A percentile compares a stretch with the other conserved stretches of the same genome.
phyloP scores from a whole-genome alignment of 257 asterid species.

The Solanum neorickii region DNA sequence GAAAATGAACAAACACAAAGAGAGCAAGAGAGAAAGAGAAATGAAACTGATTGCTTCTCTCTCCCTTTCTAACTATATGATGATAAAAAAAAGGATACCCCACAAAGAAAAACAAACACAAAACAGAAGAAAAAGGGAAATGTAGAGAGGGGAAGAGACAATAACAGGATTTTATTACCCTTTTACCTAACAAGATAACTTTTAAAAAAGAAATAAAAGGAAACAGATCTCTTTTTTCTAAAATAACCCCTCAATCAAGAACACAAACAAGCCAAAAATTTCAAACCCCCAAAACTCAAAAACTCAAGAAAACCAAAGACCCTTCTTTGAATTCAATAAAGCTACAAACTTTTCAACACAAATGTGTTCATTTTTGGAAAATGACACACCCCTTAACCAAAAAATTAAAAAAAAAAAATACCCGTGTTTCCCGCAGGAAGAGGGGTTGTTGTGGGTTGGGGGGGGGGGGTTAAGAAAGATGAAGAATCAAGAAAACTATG shows the following conservation, averaged over 20 bases:
- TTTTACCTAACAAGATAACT: neutral
- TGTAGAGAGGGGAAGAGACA: conserved; percentile 39
- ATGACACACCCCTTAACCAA: neutral
- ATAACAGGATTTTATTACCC: conserved; percentile 50
- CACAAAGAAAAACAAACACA: neutral
- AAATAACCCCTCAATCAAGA: conserved; percentile 17
- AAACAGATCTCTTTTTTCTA: conserved; percentile 10
- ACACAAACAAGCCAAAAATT: neutral
- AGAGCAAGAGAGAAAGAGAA: conserved; percentile 6
- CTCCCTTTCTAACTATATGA: conserved; percentile 27
- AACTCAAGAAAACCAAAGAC: neutral
- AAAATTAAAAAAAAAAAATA: neutral
- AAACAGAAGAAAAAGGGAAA: neutral
- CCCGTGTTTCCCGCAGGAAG: neutral
- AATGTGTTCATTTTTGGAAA: neutral
- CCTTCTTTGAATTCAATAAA: neutral
- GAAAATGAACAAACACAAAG: neutral
- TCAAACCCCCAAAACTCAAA: conserved; percentile 4
- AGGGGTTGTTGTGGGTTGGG: neutral
- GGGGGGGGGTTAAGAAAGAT: neutral
- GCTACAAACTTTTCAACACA: neutral
- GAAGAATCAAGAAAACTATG: neutral
- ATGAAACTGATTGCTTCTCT: conserved; percentile 26
- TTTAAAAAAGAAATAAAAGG: conserved; percentile 3
- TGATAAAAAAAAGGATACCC: conserved; percentile 17